A percentile compares a stretch with the other conserved stretches of the same genome.
Evolutionary conservation across 306 rosid genomes (phyloP).

Genomic region (Cucurbita pepo): DNA sequence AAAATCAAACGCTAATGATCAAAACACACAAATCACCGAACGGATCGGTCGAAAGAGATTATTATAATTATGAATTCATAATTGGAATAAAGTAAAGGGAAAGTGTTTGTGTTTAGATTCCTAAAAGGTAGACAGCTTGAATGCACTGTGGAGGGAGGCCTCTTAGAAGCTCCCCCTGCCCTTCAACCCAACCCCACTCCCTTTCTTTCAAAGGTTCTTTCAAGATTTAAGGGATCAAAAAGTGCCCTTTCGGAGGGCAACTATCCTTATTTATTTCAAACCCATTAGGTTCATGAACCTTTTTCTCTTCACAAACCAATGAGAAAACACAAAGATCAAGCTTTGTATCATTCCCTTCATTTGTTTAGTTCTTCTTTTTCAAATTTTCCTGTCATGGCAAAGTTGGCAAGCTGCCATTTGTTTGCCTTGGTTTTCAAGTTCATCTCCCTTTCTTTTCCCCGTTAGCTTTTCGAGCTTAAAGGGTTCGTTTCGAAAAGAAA

Average conservation of each 20-base stretch:
- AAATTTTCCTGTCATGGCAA: neutral
- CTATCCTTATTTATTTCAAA: neutral
- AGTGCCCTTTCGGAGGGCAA: neutral
- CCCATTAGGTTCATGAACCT: neutral
- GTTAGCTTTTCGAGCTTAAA: neutral
- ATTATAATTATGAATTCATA: neutral
- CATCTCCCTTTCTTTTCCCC: neutral
- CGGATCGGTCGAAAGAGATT: neutral
- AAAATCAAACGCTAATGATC: neutral
- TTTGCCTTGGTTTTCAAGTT: neutral
- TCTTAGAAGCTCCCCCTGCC: neutral
- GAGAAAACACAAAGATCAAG: neutral
- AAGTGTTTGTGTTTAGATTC: neutral
- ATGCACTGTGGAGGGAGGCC: neutral
- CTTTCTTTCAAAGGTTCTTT: neutral
- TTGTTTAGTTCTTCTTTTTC: neutral
- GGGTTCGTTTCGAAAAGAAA: neutral
- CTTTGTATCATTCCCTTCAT: neutral
- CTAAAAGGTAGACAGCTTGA: conserved; percentile 7
- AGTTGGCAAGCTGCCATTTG: neutral
- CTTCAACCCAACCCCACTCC: neutral
- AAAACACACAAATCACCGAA: neutral
- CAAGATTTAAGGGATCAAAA: neutral
- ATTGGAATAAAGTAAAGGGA: neutral
- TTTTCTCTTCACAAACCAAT: neutral